Evolutionary conservation across 2,329 filamentous ascomycete genomes (phyloP).

Genomic region (Colletotrichum tropicale): DNA sequence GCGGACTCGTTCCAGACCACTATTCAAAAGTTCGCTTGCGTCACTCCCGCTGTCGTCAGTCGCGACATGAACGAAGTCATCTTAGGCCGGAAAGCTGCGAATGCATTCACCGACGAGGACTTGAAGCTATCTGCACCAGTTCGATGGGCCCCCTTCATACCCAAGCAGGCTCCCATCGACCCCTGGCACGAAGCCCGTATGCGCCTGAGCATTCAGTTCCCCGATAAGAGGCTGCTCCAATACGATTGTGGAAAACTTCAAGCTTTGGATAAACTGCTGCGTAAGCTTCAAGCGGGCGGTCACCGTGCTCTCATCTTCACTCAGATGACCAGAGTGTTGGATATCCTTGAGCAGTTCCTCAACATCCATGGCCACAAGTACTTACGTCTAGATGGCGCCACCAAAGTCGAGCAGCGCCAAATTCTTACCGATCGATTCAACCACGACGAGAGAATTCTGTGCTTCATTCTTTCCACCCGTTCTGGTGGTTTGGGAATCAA

Average conservation of each 20-base stretch:
- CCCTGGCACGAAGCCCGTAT: slow-evolving; percentile 95
- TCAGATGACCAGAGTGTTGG: slow-evolving; percentile 98
- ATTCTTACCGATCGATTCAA: slow-evolving; percentile 98
- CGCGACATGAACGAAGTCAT: slow-evolving; percentile 74
- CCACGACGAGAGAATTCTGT: slow-evolving; percentile 87
- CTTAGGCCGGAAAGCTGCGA: slow-evolving; percentile 64
- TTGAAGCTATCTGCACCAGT: slow-evolving; percentile 62
- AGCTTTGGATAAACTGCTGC: slow-evolving; percentile 82
- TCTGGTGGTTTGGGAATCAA: slow-evolving; percentile 97
- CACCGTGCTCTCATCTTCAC: slow-evolving; percentile 98
- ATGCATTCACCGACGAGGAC: slow-evolving; percentile 61
- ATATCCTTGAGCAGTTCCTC: slow-evolving; percentile 96
- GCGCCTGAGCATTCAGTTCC: slow-evolving; percentile 93
- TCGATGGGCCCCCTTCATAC: slow-evolving; percentile 60
- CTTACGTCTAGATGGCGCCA: slow-evolving; percentile 92
- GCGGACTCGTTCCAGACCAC: slow-evolving; percentile 74
- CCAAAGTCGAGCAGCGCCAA: slow-evolving; percentile 93
- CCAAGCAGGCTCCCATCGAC: slow-evolving; percentile 65
- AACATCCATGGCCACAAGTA: slow-evolving; percentile 99
- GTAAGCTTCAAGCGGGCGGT: slow-evolving; percentile 84
- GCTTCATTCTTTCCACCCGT: slow-evolving; percentile 93
- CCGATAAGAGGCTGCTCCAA: slow-evolving; percentile 93
- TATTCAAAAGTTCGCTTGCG: slow-evolving; percentile 88
- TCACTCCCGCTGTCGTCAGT: slow-evolving; percentile 87
- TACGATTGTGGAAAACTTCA: slow-evolving; percentile 98